Conservation (phyloP, 148 eudicot species). For the Oxyria digyna region DNA sequence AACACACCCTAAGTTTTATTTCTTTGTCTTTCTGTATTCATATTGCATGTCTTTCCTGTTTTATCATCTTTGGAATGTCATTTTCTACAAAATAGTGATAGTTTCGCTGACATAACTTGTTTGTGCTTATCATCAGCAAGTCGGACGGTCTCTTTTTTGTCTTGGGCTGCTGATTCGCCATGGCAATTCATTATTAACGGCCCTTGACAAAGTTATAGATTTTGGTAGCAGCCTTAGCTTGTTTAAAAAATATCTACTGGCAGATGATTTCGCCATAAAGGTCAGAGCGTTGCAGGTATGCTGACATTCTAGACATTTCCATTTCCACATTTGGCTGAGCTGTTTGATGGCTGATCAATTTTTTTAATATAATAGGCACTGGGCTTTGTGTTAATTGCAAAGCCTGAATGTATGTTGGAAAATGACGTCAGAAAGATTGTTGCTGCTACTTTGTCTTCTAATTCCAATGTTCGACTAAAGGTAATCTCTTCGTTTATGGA, state of each 20-base stretch:
- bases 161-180: conserved; percentile 93
- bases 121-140: conserved; percentile 45
- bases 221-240: conserved; percentile 45
- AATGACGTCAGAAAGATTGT: conserved; percentile 61
- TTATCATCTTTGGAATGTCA: background rate
- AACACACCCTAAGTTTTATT: too few relatives aligned
- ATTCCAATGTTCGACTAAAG: conserved; percentile 70
- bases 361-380: conserved; percentile 50
- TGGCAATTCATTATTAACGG: conserved; percentile 46
- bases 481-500: conserved; percentile 22
- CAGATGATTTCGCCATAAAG: conserved; percentile 73
- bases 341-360: conserved; percentile 12
- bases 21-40: background rate
- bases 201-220: conserved; percentile 36
- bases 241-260: conserved; percentile 78
- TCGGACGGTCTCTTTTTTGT: conserved; percentile 87
- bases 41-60: background rate
- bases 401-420: conserved; percentile 89
- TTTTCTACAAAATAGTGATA: background rate
- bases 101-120: background rate
- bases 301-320: background rate
- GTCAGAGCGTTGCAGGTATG: conserved; percentile 87
- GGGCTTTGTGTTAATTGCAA: conserved; percentile 81
- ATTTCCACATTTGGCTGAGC: background rate
- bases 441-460: conserved; percentile 62